phyloP scores from a whole-genome alignment of 1,284 basidiomycete species.

The Vanrija humicola region DNA sequence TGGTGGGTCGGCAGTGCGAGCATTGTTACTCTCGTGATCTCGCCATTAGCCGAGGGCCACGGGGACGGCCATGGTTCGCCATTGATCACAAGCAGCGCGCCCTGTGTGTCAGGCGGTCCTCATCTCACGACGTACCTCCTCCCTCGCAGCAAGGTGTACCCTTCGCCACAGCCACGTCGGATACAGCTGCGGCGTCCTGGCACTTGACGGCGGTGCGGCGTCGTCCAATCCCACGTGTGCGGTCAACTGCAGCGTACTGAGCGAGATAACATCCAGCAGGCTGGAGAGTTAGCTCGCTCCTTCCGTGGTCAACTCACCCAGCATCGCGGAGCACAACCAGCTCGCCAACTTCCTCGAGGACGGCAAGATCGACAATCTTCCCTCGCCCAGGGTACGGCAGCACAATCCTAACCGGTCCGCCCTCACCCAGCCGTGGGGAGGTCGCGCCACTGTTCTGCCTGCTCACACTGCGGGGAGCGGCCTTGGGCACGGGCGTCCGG shows the following conservation, averaged over 20 bases:
- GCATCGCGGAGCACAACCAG: slow-evolving; percentile 37
- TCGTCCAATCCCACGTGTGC: slow-evolving; percentile 11
- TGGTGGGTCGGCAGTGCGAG: slow-evolving; percentile 11
- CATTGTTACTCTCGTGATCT: slow-evolving; percentile 39
- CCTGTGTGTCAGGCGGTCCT: slow-evolving; percentile 7
- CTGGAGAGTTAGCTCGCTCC: slow-evolving; percentile 6
- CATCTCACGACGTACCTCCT: slow-evolving; percentile 17
- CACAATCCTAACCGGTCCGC: slow-evolving; percentile 20
- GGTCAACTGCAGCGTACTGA: slow-evolving; percentile 18
- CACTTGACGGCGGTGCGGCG: background rate
- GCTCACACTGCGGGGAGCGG: too few relatives aligned
- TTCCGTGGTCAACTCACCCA: slow-evolving; percentile 22
- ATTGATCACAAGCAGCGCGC: slow-evolving; percentile 24
- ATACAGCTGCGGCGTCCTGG: slow-evolving; percentile 9
- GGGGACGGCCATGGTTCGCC: slow-evolving; percentile 40
- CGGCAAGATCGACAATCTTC: slow-evolving; percentile 32
- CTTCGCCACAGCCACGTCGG: slow-evolving; percentile 38
- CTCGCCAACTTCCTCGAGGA: slow-evolving; percentile 25
- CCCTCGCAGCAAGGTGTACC: slow-evolving; percentile 25
- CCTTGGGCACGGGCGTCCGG: too few relatives aligned
- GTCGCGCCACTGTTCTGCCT: background rate
- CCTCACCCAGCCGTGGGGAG: background rate
- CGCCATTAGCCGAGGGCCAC: slow-evolving; percentile 38
- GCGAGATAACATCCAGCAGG: slow-evolving; percentile 34
- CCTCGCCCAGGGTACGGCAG: slow-evolving; percentile 27